These are phyloP conservation scores for Trypanosoma conorhini DNA, from an alignment of 208 protist species.

Conservation along the genomic window DNA sequence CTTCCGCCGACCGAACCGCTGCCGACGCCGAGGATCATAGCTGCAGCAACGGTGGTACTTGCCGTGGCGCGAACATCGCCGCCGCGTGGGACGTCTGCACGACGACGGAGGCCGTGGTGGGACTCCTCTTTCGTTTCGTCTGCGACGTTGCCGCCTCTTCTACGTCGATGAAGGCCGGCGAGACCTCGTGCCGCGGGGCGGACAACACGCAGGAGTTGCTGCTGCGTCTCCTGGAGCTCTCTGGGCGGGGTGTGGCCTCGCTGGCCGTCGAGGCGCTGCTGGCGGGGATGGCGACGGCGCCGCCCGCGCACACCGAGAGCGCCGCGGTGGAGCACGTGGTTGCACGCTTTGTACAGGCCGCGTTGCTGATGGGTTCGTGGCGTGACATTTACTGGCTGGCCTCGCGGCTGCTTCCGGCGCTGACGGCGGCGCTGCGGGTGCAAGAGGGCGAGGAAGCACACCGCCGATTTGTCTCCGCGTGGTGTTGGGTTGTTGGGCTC, in stretches of 20 bases:
- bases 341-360: conserved; percentile 15
- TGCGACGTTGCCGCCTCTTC: conserved; percentile 1
- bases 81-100: not conserved
- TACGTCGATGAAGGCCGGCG: not conserved
- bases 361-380: conserved; percentile 34
- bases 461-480: not conserved
- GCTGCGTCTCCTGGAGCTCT: conserved; percentile 14
- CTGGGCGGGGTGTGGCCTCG: conserved; percentile 12
- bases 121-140: conserved; percentile 11
- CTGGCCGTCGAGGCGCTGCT: not conserved
- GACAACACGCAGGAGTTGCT: conserved; percentile 1
- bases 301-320: not conserved
- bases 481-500: conserved; percentile 23
- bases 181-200: too few species aligned
- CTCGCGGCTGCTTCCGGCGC: conserved; percentile 1
- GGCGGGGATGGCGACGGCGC: not conserved
- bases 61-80: not conserved
- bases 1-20: too few species aligned
- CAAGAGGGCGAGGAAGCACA: not conserved
- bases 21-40: too few species aligned
- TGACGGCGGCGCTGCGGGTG: not conserved
- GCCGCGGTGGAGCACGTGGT: not conserved
- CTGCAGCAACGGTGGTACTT: not conserved
- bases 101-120: conserved; percentile 4
- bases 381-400: conserved; percentile 35